These are phyloP conservation scores for Phytophthora kernoviae DNA, from an alignment of 352 stramenopile species.

Conservation along the genomic window DNA sequence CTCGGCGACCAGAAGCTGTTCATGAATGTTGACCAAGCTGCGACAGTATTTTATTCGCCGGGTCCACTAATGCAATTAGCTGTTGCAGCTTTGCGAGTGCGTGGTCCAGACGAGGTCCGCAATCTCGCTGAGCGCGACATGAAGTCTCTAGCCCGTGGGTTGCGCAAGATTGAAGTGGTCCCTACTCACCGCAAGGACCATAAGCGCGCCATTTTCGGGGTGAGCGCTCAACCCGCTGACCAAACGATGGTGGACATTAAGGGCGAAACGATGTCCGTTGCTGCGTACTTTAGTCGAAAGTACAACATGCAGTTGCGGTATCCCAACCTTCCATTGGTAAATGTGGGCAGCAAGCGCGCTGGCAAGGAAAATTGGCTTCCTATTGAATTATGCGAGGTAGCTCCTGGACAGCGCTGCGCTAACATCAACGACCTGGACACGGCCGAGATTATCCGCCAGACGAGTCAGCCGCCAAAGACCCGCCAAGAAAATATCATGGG, in stretches of 20 bases:
- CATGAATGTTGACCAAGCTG: conserved; percentile 63
- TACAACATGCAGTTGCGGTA: conserved; percentile 61
- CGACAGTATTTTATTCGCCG: conserved; percentile 56
- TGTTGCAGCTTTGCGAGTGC: conserved; percentile 28
- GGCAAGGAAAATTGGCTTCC: conserved; percentile 64
- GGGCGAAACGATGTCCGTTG: conserved; percentile 45
- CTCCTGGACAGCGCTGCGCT: conserved; percentile 63
- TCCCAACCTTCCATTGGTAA: conserved; percentile 69
- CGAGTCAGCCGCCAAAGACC: conserved; percentile 40
- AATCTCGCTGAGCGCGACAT: conserved; percentile 33
- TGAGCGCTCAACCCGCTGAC: conserved; percentile 42
- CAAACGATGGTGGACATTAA: conserved; percentile 46
- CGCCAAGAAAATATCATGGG: conserved; percentile 55
- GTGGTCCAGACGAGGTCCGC: conserved; percentile 24
- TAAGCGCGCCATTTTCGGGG: conserved; percentile 45
- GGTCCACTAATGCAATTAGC: conserved; percentile 46
- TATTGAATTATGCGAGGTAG: conserved; percentile 79
- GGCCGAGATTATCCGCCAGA: conserved; percentile 79
- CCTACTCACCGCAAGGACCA: conserved; percentile 54
- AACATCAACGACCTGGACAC: conserved; percentile 83
- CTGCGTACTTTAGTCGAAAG: conserved; percentile 45
- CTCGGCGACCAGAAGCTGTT: conserved; percentile 44
- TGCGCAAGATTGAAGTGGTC: conserved; percentile 48
- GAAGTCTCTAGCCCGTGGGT: conserved; percentile 21
- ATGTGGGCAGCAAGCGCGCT: conserved; percentile 59